Percentiles rank a stretch among this genome's conserved stretches.
Conservation (phyloP, 345 rosid species). For the Firmiana major region DNA sequence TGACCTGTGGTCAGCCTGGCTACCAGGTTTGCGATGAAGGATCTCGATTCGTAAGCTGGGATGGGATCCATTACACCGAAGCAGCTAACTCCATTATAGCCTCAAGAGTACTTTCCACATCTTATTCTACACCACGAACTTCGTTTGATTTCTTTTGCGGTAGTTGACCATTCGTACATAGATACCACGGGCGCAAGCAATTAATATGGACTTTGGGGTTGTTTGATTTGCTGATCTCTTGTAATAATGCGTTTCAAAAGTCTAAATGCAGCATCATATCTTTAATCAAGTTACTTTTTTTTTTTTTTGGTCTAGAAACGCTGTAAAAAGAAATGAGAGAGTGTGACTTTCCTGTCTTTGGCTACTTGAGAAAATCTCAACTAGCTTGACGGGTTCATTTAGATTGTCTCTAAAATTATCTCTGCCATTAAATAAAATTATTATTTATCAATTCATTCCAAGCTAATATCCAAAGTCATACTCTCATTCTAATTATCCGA, state of each 20-base stretch:
- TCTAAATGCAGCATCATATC: background rate
- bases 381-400: too few species aligned
- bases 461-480: too few species aligned
- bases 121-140: constrained; percentile 51
- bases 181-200: background rate
- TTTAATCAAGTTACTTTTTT: too few species aligned
- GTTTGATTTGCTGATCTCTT: background rate
- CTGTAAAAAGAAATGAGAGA: too few species aligned
- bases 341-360: background rate
- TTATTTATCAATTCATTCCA: too few species aligned
- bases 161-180: background rate
- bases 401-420: too few species aligned
- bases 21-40: constrained; percentile 43
- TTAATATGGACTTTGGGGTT: background rate
- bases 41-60: constrained; percentile 58
- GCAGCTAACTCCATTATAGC: constrained; percentile 62
- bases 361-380: background rate
- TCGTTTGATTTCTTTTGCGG: constrained; percentile 55
- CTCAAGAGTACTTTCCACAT: constrained; percentile 52
- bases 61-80: constrained; percentile 79
- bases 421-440: too few species aligned
- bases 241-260: too few species aligned
- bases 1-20: constrained; percentile 63
- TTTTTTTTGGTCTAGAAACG: too few species aligned
- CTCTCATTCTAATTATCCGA: too few species aligned